A percentile compares a stretch with the other conserved stretches of the same genome.
Conservation (phyloP, 2,329 filamentous ascomycete genomes). For the Penicillium sp. region DNA sequence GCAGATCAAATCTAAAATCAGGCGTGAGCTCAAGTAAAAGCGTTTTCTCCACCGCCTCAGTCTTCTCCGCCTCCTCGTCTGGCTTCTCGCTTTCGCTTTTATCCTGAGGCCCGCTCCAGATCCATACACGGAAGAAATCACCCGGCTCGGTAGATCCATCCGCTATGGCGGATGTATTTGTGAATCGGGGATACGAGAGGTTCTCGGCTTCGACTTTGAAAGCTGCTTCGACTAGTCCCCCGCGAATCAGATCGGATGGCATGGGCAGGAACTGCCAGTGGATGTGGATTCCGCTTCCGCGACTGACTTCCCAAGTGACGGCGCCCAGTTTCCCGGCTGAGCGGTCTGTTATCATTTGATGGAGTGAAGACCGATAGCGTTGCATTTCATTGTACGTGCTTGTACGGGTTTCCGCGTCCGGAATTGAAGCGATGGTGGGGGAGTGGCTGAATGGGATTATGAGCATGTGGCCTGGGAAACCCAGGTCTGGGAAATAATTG, state of each 20-base stretch:
- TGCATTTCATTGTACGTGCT: slow-evolving; percentile 77
- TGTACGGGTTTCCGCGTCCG: slow-evolving; percentile 53
- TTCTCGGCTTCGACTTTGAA: slow-evolving; percentile 90
- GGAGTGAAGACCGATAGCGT: slow-evolving; percentile 71
- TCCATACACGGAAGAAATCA: slow-evolving; percentile 78
- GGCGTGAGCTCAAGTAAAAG: slow-evolving; percentile 72
- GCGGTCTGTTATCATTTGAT: slow-evolving; percentile 65
- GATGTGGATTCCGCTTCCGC: slow-evolving; percentile 74
- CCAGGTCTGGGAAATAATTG: slow-evolving; percentile 67
- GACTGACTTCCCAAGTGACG: slow-evolving; percentile 90
- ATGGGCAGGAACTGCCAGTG: slow-evolving; percentile 94
- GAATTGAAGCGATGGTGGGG: slow-evolving; percentile 69
- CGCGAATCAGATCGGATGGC: slow-evolving; percentile 63
- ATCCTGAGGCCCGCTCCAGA: slow-evolving; percentile 56
- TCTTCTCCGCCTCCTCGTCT: background rate
- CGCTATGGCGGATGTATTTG: slow-evolving; percentile 24
- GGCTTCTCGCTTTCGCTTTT: background rate
- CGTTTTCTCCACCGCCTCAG: slow-evolving; percentile 59
- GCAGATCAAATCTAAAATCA: slow-evolving; percentile 77
- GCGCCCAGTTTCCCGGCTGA: slow-evolving; percentile 63
- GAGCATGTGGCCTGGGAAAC: slow-evolving; percentile 81
- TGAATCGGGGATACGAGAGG: slow-evolving; percentile 56
- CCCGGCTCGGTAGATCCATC: slow-evolving; percentile 45
- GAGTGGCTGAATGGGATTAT: slow-evolving; percentile 86
- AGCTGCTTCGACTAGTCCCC: slow-evolving; percentile 78